Evolutionary conservation across 1,284 basidiomycete genomes (phyloP).

Genomic region (Somion occarium): DNA sequence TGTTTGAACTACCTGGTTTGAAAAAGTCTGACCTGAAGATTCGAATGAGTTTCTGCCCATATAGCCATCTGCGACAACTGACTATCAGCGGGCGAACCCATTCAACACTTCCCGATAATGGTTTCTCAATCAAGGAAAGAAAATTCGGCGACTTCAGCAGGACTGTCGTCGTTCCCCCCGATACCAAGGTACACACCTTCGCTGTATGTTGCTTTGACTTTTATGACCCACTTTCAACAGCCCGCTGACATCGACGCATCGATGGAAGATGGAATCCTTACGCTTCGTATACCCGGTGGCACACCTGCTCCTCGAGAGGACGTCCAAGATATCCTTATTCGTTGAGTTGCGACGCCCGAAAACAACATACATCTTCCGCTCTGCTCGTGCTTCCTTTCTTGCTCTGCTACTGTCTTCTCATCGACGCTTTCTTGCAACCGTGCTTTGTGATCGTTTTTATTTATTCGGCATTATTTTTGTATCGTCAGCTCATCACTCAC

Average conservation of each 20-base stretch:
- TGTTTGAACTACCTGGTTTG: slow-evolving; percentile 63
- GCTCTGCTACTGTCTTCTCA: neutral
- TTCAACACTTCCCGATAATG: slow-evolving; percentile 29
- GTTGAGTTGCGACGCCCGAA: slow-evolving; percentile 10
- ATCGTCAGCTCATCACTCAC: neutral
- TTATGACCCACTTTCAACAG: slow-evolving; percentile 14
- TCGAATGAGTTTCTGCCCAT: slow-evolving; percentile 46
- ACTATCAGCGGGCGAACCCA: slow-evolving; percentile 40
- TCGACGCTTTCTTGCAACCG: slow-evolving; percentile 2
- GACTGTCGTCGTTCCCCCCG: slow-evolving; percentile 50
- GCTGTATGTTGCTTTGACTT: slow-evolving; percentile 4
- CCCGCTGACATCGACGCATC: slow-evolving; percentile 20
- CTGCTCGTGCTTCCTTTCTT: slow-evolving; percentile 1
- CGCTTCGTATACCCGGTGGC: slow-evolving; percentile 22
- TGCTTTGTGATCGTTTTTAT: neutral
- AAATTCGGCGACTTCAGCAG: slow-evolving; percentile 48
- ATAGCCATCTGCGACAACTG: slow-evolving; percentile 54
- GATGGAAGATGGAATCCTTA: slow-evolving; percentile 29
- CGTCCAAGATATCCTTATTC: slow-evolving; percentile 20
- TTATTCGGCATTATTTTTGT: neutral
- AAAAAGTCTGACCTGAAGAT: slow-evolving; percentile 47
- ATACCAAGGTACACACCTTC: slow-evolving; percentile 43
- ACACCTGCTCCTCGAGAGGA: slow-evolving; percentile 16
- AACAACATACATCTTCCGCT: neutral
- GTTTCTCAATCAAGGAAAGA: slow-evolving; percentile 40